Percentiles rank a stretch among this genome's conserved stretches.
phyloP scores from a whole-genome alignment of 1,284 basidiomycete genomes.

The Irpex sp. region DNA sequence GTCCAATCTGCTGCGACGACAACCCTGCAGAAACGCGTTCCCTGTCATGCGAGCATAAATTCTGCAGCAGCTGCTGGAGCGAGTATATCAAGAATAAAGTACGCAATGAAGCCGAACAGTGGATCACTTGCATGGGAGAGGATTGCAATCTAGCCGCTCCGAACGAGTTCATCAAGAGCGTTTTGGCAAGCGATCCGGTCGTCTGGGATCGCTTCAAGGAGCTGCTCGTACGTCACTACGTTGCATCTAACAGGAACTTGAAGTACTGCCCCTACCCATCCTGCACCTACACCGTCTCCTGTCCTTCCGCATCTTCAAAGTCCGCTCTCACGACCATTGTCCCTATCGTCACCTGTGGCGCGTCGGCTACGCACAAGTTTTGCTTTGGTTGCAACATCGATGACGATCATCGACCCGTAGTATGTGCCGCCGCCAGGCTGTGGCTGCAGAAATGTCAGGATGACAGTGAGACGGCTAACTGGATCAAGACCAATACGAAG shows the following conservation, averaged over 20 bases:
- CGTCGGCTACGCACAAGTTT: conserved; percentile 65
- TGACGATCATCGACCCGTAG: conserved; percentile 86
- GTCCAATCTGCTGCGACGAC: conserved; percentile 91
- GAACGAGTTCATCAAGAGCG: conserved; percentile 55
- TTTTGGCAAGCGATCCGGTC: conserved; percentile 39
- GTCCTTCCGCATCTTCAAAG: conserved; percentile 71
- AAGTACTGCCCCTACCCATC: conserved; percentile 92
- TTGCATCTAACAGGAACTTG: conserved; percentile 79
- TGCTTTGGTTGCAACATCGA: conserved; percentile 90
- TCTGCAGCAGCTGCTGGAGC: conserved; percentile 86
- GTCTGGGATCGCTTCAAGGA: conserved; percentile 76
- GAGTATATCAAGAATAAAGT: conserved; percentile 87
- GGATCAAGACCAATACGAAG: conserved; percentile 99
- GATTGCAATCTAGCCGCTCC: conserved; percentile 79
- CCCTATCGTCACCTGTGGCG: conserved; percentile 85
- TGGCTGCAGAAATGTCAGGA: conserved; percentile 98
- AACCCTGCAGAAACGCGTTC: conserved; percentile 57
- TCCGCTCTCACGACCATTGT: conserved; percentile 77
- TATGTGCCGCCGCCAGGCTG: conserved; percentile 86
- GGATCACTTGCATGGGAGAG: conserved; percentile 92
- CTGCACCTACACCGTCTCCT: conserved; percentile 88
- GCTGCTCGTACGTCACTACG: conserved; percentile 87
- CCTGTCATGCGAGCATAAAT: conserved; percentile 78
- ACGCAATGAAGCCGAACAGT: conserved; percentile 84
- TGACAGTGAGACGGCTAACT: conserved; percentile 98